phyloP scores from a whole-genome alignment of 2,329 filamentous ascomycete genomes.

The Cordyceps cateniannulata region DNA sequence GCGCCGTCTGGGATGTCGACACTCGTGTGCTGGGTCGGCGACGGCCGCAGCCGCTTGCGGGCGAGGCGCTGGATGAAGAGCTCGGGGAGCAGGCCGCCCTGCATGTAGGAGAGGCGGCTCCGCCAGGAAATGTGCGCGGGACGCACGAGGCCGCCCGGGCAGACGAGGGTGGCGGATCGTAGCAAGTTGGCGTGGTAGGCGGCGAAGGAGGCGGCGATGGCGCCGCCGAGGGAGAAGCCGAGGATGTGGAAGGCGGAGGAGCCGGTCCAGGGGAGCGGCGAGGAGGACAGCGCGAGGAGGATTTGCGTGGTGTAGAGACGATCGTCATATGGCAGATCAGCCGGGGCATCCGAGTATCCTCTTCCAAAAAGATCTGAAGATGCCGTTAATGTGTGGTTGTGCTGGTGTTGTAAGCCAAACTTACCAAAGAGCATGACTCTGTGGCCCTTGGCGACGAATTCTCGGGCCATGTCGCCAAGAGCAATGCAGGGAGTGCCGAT shows the following conservation, averaged over 20 bases:
- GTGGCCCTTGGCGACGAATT: slow-evolving; percentile 58
- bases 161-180: slow-evolving; percentile 57
- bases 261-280: slow-evolving; percentile 48
- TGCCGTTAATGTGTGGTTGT: neutral
- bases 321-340: slow-evolving; percentile 52
- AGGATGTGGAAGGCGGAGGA: slow-evolving; percentile 59
- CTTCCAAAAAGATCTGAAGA: slow-evolving; percentile 62
- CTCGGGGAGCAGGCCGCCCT: slow-evolving; percentile 51
- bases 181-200: slow-evolving; percentile 61
- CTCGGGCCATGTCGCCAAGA: slow-evolving; percentile 58
- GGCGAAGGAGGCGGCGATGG: slow-evolving; percentile 63
- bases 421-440: slow-evolving; percentile 72
- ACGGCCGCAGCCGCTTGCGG: slow-evolving; percentile 39
- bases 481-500: slow-evolving; percentile 73
- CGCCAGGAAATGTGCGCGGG: slow-evolving; percentile 52
- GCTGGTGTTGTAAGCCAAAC: slow-evolving; percentile 21
- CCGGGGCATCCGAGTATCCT: slow-evolving; percentile 68
- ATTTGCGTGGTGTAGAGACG: slow-evolving; percentile 61
- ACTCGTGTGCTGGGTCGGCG: slow-evolving; percentile 27
- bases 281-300: slow-evolving; percentile 58
- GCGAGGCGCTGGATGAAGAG: slow-evolving; percentile 49
- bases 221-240: slow-evolving; percentile 77
- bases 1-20: slow-evolving; percentile 34
- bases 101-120: slow-evolving; percentile 56
- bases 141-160: slow-evolving; percentile 64